These are phyloP conservation scores for Rutstroemia sp. DNA, from an alignment of 2,329 filamentous ascomycete species.

Conservation along the genomic window DNA sequence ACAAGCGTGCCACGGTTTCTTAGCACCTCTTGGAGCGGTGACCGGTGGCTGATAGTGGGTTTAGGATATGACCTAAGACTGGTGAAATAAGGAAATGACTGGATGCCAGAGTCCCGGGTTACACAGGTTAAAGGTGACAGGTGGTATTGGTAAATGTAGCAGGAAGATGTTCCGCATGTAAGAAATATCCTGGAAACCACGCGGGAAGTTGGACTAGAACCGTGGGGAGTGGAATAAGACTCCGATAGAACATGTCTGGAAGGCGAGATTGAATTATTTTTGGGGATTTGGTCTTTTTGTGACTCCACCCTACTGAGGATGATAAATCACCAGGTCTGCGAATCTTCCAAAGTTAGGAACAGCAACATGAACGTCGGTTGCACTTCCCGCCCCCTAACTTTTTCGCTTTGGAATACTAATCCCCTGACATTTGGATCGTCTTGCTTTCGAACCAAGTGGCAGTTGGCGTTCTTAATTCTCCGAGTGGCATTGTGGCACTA, in stretches of 20 bases:
- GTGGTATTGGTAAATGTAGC: background rate
- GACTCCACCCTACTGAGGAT: too few relatives aligned
- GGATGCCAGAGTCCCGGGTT: background rate
- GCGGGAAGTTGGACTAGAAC: background rate
- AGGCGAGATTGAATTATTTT: too few relatives aligned
- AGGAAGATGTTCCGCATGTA: conserved; percentile 6
- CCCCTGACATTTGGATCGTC: background rate
- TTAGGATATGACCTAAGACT: conserved; percentile 9
- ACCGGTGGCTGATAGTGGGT: background rate
- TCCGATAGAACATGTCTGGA: background rate
- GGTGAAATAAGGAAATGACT: background rate
- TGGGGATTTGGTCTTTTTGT: too few relatives aligned
- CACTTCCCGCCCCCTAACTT: background rate
- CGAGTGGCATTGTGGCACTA: conserved; percentile 4
- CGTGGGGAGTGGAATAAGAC: background rate
- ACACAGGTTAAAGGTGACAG: background rate
- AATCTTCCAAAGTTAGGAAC: too few relatives aligned
- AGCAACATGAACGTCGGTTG: background rate
- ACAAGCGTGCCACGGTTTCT: background rate
- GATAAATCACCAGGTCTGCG: too few relatives aligned
- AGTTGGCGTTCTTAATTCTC: conserved; percentile 11
- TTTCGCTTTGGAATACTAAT: background rate
- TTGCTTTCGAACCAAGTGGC: conserved; percentile 8
- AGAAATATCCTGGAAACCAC: conserved; percentile 7
- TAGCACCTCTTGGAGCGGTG: background rate